phyloP scores from a whole-genome alignment of 306 rosid genomes.

The Fagus sylvatica region DNA sequence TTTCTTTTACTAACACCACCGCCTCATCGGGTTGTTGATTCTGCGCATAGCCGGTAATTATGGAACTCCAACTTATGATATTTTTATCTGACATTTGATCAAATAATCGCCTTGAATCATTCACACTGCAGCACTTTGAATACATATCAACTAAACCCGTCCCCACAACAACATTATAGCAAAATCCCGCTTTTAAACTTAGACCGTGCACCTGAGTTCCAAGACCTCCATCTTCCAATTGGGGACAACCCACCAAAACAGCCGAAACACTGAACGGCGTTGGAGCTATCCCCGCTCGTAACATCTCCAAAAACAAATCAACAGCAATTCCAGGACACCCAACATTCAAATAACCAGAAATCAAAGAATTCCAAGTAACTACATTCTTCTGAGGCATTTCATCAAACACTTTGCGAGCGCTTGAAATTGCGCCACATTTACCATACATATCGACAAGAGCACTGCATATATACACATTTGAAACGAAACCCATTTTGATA shows the following conservation, averaged over 20 bases:
- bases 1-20: conserved; percentile 39
- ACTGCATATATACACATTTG: conserved; percentile 31
- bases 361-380: conserved; percentile 17
- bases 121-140: conserved; percentile 32
- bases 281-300: conserved; percentile 30
- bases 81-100: conserved; percentile 37
- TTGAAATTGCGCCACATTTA: conserved; percentile 21
- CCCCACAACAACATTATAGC: conserved; percentile 38
- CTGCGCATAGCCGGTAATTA: conserved; percentile 41
- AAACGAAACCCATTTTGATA: conserved; percentile 40
- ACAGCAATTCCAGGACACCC: too few species aligned
- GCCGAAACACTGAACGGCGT: conserved; percentile 39
- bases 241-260: conserved; percentile 45
- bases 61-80: conserved; percentile 53
- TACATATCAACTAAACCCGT: conserved; percentile 46
- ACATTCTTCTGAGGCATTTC: conserved; percentile 37
- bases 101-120: conserved; percentile 40
- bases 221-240: conserved; percentile 31
- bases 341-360: too few species aligned
- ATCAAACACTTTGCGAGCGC: conserved; percentile 42
- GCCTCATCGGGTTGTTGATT: conserved; percentile 35
- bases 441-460: conserved; percentile 35
- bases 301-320: too few species aligned
- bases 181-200: conserved; percentile 36
- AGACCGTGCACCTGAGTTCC: conserved; percentile 49